Evolutionary conservation across 179 eudicot genomes (phyloP), one percentile per base, ranked within the genome.

Genomic region (Kewa caespitosa): DNA sequence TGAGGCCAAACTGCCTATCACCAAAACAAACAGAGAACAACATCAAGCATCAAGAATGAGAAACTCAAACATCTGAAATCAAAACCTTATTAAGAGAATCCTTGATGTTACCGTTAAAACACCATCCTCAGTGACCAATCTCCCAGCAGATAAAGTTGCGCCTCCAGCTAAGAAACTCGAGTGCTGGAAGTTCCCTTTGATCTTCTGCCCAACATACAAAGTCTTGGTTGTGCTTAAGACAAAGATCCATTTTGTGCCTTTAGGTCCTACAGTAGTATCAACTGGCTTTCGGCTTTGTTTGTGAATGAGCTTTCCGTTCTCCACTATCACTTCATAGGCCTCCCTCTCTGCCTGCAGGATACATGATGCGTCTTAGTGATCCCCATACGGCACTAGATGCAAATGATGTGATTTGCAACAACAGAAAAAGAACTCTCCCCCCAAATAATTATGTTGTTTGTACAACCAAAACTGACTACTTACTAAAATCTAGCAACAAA

Each of bases 121-220:
- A 30, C 97, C 97, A 42, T 86, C 83, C 74, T 88, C 85, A 34
- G 84, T 90, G 33, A 88, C 85, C 57, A 94, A 81, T 82, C 91
- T 83, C 8, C 98, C 97, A 28, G 98, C 98, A 36, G 96, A 85
- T 54, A 88, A 79, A 3, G 97, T 92, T 5, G 98, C 97, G 0
- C 92, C 98, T 23, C 97, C 98, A 64, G 98, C 96, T 76, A 94
- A 79, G 76, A 94, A 94, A 68, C 98, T 94, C 0, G 98, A 94
- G 77, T 94, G 98, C 52, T 94, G 97, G 83, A 94, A 94, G 9
- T 76, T 86, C 52, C 98, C 98, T 73, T 84, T 90, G 59, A 72
- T 74, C 74, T 94, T 94, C 70, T 73, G 82, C 57, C 92, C 98
- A 27, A 90, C 89, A 46, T 90, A 93, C 78, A 93, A 78, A 11